A percentile compares a stretch with the other conserved stretches of the same genome.
Evolutionary conservation across 2,329 filamentous ascomycete species (phyloP).

Genomic region (Monilinia fructicola): DNA sequence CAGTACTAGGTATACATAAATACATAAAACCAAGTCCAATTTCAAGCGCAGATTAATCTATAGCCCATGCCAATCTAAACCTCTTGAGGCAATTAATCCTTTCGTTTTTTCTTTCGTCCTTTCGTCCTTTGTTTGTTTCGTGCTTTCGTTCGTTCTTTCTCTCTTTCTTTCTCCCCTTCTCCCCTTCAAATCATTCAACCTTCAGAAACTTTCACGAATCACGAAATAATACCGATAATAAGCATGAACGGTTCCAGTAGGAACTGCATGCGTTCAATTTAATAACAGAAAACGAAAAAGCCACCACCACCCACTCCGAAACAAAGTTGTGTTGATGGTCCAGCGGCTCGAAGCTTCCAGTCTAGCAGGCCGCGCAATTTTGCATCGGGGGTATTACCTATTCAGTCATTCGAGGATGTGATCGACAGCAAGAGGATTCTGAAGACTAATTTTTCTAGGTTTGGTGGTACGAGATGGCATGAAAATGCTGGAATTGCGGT

Average conservation of each 20-base stretch:
- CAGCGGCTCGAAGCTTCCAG: conserved; percentile 15
- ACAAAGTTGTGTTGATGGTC: not conserved
- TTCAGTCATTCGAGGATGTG: conserved; percentile 7
- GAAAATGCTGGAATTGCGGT: conserved; percentile 2
- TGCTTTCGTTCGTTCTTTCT: no score
- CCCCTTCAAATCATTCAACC: not conserved
- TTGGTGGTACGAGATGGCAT: conserved; percentile 16
- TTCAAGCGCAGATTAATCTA: no score
- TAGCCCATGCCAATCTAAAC: not conserved
- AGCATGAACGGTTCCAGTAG: conserved; percentile 11
- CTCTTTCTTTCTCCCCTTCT: no score
- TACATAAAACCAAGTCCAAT: no score
- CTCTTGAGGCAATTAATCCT: no score
- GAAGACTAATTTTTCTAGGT: conserved; percentile 3
- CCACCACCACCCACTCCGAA: conserved; percentile 13
- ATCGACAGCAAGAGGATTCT: conserved; percentile 8
- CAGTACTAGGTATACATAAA: no score
- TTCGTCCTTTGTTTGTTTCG: no score
- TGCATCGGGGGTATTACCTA: conserved; percentile 19
- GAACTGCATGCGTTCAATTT: conserved; percentile 2
- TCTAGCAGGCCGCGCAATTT: conserved; percentile 19
- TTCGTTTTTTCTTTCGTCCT: no score
- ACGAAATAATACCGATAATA: not conserved
- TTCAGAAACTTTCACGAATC: not conserved
- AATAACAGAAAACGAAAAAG: conserved; percentile 3